These are phyloP conservation scores for Beauveria medogensis DNA, from an alignment of 2,329 filamentous ascomycete species.

Conservation along the genomic window DNA sequence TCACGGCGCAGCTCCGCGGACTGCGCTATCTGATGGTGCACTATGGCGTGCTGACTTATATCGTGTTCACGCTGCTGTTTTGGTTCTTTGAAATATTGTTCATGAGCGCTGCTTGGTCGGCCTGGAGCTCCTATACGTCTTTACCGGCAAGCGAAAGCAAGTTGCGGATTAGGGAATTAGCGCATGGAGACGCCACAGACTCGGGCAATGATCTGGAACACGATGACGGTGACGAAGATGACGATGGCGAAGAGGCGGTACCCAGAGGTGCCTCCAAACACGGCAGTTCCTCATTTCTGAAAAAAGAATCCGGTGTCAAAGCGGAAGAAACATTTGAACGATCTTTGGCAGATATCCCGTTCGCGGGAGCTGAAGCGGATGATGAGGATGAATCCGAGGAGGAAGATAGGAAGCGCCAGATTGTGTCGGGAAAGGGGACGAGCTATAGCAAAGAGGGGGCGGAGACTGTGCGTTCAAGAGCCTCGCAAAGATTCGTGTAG, in stretches of 20 bases:
- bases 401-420: neutral
- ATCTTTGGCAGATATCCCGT: conserved; percentile 26
- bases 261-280: conserved; percentile 20
- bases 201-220: conserved; percentile 15
- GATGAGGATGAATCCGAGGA: conserved; percentile 31
- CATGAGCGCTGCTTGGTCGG: conserved; percentile 56
- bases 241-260: conserved; percentile 31
- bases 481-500: neutral
- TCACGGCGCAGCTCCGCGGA: conserved; percentile 69
- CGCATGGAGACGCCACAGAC: conserved; percentile 10
- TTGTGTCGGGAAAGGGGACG: neutral
- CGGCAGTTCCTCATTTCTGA: conserved; percentile 31
- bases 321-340: conserved; percentile 17
- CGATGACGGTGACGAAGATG: conserved; percentile 24
- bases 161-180: conserved; percentile 8
- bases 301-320: conserved; percentile 23
- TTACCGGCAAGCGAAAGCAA: conserved; percentile 12
- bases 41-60: conserved; percentile 61
- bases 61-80: conserved; percentile 62
- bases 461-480: conserved; percentile 1
- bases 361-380: conserved; percentile 34
- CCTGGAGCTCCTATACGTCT: conserved; percentile 34
- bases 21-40: conserved; percentile 83
- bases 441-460: conserved; percentile 6
- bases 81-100: conserved; percentile 69